Base-by-base conservation (phyloP, 2,329 filamentous ascomycete species). In the Penicillium aurantiogriseum region DNA sequence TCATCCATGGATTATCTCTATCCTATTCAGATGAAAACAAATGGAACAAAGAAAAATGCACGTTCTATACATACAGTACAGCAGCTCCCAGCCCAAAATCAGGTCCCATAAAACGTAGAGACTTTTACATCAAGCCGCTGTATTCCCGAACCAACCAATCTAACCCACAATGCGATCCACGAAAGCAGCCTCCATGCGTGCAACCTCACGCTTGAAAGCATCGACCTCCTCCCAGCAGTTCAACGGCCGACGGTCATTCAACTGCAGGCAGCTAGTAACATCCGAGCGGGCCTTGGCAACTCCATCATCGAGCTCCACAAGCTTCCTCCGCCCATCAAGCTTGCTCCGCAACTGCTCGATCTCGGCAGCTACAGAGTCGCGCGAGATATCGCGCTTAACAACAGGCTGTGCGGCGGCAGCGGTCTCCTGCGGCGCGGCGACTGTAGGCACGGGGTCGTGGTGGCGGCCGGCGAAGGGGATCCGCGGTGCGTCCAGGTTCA, bases 171-270 rank as follows among this genome's bases (percentile, higher is more conserved):
- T 86, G 79, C 88, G 91, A 71, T 95, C 88, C 36, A 97, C 91
- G 85, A 95, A 97, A 27, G 82, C 82, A 77, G 86, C 88, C 84
- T 97, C 93, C 76, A 97, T 76, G 79, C 85, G 86, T 66, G 89
- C 86, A 50, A 97, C 92, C 81, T 96, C 91, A 68, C 84, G 83
- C 85, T 92, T 96, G 77, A 97, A 97, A 21, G 81, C 82, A 79
- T 95, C 89, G 25, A 97, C 91, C 83, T 97, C 92, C 76, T 87
- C 84, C 89, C 90, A 97, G 83, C 93, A 97, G 80, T 97, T 90
- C 72, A 97, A 80, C 73, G 93, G 92, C 74, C 91, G 84, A 63
- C 91, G 83, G 77, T 97, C 92, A 75, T 97, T 88, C 70, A 88
- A 83, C 61, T 89, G 82, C 80, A 97, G 80, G 74, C 93, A 97